These are phyloP conservation scores for Calonectria henricotiae DNA, from an alignment of 2,329 filamentous ascomycete species.

Conservation along the genomic window DNA sequence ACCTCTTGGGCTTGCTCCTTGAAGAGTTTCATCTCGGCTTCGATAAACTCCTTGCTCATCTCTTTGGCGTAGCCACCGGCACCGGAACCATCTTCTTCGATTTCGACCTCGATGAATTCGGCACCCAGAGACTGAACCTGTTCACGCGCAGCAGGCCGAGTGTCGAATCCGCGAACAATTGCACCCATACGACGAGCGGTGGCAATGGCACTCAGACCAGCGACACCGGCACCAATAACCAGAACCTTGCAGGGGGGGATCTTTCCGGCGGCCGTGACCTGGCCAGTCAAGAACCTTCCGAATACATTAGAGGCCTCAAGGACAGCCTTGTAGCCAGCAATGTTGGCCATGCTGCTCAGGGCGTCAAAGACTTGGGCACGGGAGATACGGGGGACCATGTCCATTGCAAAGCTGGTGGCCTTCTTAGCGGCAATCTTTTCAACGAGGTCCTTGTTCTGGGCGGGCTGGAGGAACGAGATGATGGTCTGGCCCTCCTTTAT, in stretches of 20 bases:
- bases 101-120: conserved; percentile 89
- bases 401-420: conserved; percentile 89
- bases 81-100: conserved; percentile 88
- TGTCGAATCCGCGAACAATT: conserved; percentile 92
- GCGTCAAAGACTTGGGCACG: conserved; percentile 92
- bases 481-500: conserved; percentile 81
- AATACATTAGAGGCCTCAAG: conserved; percentile 92
- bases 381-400: conserved; percentile 92
- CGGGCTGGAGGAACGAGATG: conserved; percentile 87
- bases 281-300: conserved; percentile 89
- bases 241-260: conserved; percentile 93
- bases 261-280: conserved; percentile 91
- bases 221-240: conserved; percentile 92
- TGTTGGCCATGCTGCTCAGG: conserved; percentile 93
- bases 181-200: conserved; percentile 90
- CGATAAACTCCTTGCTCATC: conserved; percentile 95
- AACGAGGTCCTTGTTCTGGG: conserved; percentile 84
- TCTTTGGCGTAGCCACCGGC: conserved; percentile 92
- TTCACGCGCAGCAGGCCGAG: conserved; percentile 88
- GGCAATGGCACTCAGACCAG: conserved; percentile 89
- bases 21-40: conserved; percentile 94
- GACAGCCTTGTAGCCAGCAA: conserved; percentile 93
- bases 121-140: conserved; percentile 93
- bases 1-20: conserved; percentile 89
- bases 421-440: conserved; percentile 80